Evolutionary conservation across 257 asterid species (phyloP), one percentile per base, ranked within the genome.

Genomic region (Solanum clarkiae): DNA sequence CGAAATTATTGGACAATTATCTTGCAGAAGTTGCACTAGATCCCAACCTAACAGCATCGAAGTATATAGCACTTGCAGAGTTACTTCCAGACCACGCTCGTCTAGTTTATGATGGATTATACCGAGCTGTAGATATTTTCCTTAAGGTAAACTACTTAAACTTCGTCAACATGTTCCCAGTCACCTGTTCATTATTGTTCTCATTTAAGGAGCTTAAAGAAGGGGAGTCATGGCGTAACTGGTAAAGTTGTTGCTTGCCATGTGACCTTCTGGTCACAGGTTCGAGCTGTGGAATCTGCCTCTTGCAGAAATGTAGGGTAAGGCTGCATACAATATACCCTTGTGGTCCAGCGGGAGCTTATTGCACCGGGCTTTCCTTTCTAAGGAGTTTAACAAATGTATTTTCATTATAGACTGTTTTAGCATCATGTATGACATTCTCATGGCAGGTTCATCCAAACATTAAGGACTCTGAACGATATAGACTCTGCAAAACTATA

Each of bases 41-140:
- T 82, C 56, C 97, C 1, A 96, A 94, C 90, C 86, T 94, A 90
- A 84, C 91, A 1, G 91, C 97, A 32, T 92, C 93, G 0, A 96
- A 96, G 86, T 91, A 94, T 56, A 95, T 87, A 65, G 89, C 95
- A 18, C 90, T 94, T 0, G 92, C 97, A 6, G 99, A 96, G 85
- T 79, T 95, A 42, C 94, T 96, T 15, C 99, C 99, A 0, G 99
- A 94, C 17, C 99, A 96, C 80, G 98, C 99, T 57, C 98, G 99
- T 47, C 44, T 89, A 80, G 91, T 92, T 69, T 86, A 91, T 8
- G 99, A 96, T 69, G 99, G 97, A 66, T 86, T 96, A 15, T 96
- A 96, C 86, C 93, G 97, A 17, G 98, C 99, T 15, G 93, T 92
- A 45, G 99, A 96, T 80, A 95, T 94, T 88, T 96, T 92, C 74